A percentile compares a stretch with the other conserved stretches of the same genome.
phyloP scores from a whole-genome alignment of 331 rosid species.

The Pyracantha coccinea region DNA sequence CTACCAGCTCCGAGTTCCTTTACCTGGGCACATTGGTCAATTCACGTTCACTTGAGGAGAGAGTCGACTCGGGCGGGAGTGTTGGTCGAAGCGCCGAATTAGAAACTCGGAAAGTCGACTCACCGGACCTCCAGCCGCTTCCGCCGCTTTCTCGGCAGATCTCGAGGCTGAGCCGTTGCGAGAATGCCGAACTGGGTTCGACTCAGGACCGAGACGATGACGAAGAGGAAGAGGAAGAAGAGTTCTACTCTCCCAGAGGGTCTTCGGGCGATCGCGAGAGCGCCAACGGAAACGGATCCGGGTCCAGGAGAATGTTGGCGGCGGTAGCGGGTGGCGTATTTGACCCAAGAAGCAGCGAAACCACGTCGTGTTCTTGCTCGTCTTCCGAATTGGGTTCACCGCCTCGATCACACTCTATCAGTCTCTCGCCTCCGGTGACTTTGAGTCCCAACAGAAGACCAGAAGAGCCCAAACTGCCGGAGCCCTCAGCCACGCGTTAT shows the following conservation, averaged over 20 bases:
- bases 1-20: constrained; percentile 79
- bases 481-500: constrained; percentile 3
- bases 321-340: constrained; percentile 14
- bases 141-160: constrained; percentile 33
- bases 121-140: constrained; percentile 58
- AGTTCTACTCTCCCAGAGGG: constrained; percentile 51
- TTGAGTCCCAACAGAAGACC: constrained; percentile 28
- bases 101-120: constrained; percentile 25
- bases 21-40: constrained; percentile 46
- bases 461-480: constrained; percentile 9
- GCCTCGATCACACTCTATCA: constrained; percentile 27
- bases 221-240: constrained; percentile 41
- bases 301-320: constrained; percentile 25
- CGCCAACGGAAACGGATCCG: constrained; percentile 27
- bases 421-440: constrained; percentile 30
- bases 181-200: constrained; percentile 16
- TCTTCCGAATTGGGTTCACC: constrained; percentile 35
- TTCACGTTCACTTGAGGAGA: constrained; percentile 33
- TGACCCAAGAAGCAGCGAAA: constrained; percentile 17
- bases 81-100: not conserved
- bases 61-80: not conserved
- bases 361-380: constrained; percentile 27
- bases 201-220: not conserved
- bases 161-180: not conserved
- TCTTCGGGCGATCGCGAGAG: constrained; percentile 26